Base-by-base conservation (phyloP, 2,329 filamentous ascomycete species). In the Nigrospora oryzae region DNA sequence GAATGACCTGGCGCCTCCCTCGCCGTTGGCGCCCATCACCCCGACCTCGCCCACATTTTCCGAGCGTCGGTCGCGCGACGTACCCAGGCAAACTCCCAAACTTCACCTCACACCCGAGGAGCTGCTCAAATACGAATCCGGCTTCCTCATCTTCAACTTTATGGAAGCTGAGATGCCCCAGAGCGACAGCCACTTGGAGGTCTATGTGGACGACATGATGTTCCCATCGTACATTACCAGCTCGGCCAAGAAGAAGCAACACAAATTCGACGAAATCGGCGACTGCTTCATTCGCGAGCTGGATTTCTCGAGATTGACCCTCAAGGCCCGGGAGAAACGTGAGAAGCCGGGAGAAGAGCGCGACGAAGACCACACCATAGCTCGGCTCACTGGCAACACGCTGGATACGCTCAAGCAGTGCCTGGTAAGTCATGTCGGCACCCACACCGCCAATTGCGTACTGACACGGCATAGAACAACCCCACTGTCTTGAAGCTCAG, bases 281-380 rank as follows among this genome's bases (percentile, higher is more conserved):
- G 93, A 98, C 65, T 93, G 89, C 44, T 89, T 98, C 66, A 86
- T 98, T 48, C 88, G 93, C 49, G 93, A 98, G 64, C 75, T 98
- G n/a, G 94, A 98, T 52, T 90, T 96, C 56, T 98, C 93, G 3
- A 86, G 85, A 53, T 81, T 98, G 47, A 97, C 90, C 0, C 75
- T 98, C 51, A 86, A 89, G 46, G 75, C 96, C 40, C 82, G 89
- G 37, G 86, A 91, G 57, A 89, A 89, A 61, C 74, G 80, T 14
- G 85, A 95, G 52, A 80, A 79, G 56, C 82, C 83, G 50, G 81
- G 82, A 17, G 79, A 85, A 40, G 82, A 75, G 36, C 53, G 57
- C 43, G 77, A 85, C 46, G 79, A 84, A 43, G 84, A 95, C 37
- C 73, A 88, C 51, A 81, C 86, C 30, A 74, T 96, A 53, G 88